Evolutionary conservation across 2,329 filamentous ascomycete species (phyloP).

Genomic region (Neocatenulostroma microsporum): DNA sequence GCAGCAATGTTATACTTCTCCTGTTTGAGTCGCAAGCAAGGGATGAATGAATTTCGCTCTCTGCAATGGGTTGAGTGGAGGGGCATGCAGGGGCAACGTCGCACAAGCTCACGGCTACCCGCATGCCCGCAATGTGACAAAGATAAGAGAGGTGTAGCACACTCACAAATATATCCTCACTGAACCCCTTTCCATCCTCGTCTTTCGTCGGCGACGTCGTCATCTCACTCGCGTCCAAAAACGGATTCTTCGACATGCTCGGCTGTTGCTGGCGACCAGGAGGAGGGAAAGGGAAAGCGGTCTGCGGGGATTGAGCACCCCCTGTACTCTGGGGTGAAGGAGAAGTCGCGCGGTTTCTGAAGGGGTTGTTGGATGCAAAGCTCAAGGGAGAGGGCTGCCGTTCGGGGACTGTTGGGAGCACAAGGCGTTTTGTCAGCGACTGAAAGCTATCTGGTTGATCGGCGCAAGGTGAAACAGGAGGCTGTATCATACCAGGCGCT

Average conservation of each 20-base stretch:
- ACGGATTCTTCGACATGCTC: conserved; percentile 63
- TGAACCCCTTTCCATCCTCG: conserved; percentile 44
- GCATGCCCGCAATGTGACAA: too few species aligned
- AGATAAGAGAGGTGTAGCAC: conserved; percentile 5
- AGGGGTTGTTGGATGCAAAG: conserved; percentile 69
- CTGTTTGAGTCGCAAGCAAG: too few species aligned
- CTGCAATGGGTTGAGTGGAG: too few species aligned
- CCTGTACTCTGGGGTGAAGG: conserved; percentile 28
- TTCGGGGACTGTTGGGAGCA: conserved; percentile 33
- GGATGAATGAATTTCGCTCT: too few species aligned
- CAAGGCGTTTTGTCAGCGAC: conserved; percentile 3
- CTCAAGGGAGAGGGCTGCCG: conserved; percentile 42
- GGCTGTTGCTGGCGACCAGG: conserved; percentile 22
- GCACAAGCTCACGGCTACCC: conserved; percentile 1
- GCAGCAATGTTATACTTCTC: too few species aligned
- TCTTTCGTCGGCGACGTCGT: conserved; percentile 14
- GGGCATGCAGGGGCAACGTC: not conserved
- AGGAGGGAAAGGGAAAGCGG: too few species aligned
- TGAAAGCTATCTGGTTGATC: conserved; percentile 1
- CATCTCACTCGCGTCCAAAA: conserved; percentile 46
- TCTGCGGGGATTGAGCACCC: too few species aligned
- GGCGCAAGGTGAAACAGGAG: conserved; percentile 3
- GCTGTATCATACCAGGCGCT: too few species aligned
- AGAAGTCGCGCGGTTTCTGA: conserved; percentile 62
- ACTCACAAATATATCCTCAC: conserved; percentile 73